Evolutionary conservation across 257 asterid species (phyloP), one percentile per base, ranked within the genome.

Genomic region (Avicennia marina): DNA sequence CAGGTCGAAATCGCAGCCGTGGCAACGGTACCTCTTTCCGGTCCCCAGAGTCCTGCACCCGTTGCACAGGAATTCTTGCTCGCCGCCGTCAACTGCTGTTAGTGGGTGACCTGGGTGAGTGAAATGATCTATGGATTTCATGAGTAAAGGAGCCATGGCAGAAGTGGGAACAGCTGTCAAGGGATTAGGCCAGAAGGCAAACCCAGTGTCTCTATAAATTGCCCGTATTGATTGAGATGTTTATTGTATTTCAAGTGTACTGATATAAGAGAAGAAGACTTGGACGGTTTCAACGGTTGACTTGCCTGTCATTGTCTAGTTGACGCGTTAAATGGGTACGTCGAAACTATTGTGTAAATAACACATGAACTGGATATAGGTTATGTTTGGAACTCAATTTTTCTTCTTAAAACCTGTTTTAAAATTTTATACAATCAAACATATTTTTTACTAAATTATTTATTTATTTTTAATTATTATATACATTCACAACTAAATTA

Each of bases 21-120:
- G 9, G 63, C 82, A 81, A 0, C 78, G 80, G 56, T 57, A 70
- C 19, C 78, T 40, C 24, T 70, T 67, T 7, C 84, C 85, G 15
- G 29, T 22, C 0, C 85, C 78, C 12, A 19, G 17, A 6, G 79
- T 77, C 15, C 69, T 67, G 70, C 84, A 77, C 2, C 82, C 80
- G 18, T 77, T 53, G 36, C 87, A 77, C 11, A 29, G 1, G 68
- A 62, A 77, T 6, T 69, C 71, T 0, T 4, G 46, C 1, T 63
- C 52, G 40, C 6, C 0, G 2, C 67, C 66, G 4, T 2, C 5
- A 2, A 53, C 1, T 13, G 60, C 11, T 6, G 38, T 33, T 11
- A 72, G 31, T 6, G 72, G 61, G 52, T 81, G 85, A 2, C 21
- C 69, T 25, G 75, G 59, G 4, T 81, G 82, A 2, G 72, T 54